Base-by-base conservation (phyloP, 1,284 basidiomycete species). In the Gomphus bonarii region DNA sequence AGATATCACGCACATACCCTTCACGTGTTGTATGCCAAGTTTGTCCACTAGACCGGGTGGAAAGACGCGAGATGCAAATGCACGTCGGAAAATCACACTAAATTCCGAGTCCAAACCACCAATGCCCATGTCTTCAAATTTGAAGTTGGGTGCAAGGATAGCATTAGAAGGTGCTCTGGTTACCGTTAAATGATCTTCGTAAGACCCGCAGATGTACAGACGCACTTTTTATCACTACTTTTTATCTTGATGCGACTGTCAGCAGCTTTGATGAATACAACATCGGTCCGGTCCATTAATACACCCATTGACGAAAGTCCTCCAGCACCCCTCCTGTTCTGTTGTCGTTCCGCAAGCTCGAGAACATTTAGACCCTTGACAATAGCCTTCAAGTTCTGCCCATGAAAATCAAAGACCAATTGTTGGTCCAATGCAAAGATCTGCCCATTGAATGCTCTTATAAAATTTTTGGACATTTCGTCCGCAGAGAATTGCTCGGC, bases 61-160 rank as follows among this genome's bases (percentile, higher is more conserved):
- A 73, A 99, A 99, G 48, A 99, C 95, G 58, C 97, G 92, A 59
- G 90, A 94, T 0, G 97, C 95, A 69, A 99, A 99, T 0, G 97
- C 97, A 68, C 97, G 89, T 69, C 97, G 91, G 77, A 99, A 99
- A 68, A 99, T 99, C 58, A 92, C 86, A 58, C 84, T 84, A 68
- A 99, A 99, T 68, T 99, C 97, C 8, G 82, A 78, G 70, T 99
- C 97, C 43, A 99, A 78, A 68, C 97, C 97, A 68, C 97, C 97
- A 66, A 99, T 98, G 28, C 97, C 97, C 95, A 99, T 99, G 70
- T 99, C 97, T 68, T 97, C 91, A 64, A 99, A 99, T 72, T 97
- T 98, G 82, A 99, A 99, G 74, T 98, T 98, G 2, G 97, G 93
- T 1, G 94, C 88, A 9, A 99, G 78, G 65, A 99, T 97, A 0